Evolutionary conservation across 768 basidiomycete genomes (phyloP), one percentile per base, ranked within the genome.

Genomic region (Boletus rufocinnamomeus): DNA sequence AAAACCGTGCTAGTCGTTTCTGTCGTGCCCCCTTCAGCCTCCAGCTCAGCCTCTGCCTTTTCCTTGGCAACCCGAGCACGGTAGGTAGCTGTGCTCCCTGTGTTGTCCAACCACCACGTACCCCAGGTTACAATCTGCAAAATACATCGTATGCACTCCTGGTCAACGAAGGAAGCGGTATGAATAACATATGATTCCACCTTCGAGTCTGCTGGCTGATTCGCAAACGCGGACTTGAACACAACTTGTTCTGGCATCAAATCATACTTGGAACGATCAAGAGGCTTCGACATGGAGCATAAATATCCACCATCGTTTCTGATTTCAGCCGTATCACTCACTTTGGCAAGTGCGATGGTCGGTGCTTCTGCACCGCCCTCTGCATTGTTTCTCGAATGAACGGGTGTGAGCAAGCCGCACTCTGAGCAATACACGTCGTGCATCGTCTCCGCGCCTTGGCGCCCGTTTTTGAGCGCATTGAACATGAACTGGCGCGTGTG

Each of bases 401-500:
- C 58, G 3, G n/a, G 37, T 0, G 58, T 61, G n/a, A 61, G 46
- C 25, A 60, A 28, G 4, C 60, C 60, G 6, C 58, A 61, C 30
- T 61, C 60, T 13, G 60, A 60, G 27, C 60, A 61, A 43, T 61
- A 59, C 6, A 61, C 58, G 10, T 61, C 60, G 13, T 61, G 53
- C 60, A 61, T 61, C 1, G 25, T 61, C 53, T 61, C 60, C 14
- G 58, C 60, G 23, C 60, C 60, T 35, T 61, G 60, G 2, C 53
- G 52, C 6, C 60, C 49, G 32, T 50, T 30, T 35, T 51, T 61
- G 38, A 61, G 52, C 7, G 60, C 23, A 25, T 48, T 61, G 53
- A 61, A 61, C 49, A 61, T 51, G 28, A 61, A 61, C 17, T 52
- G 53, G 16, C 49, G 60, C 16, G 58, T 51, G 45, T 61, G 60